A percentile compares a stretch with the other conserved stretches of the same genome.
Conservation (phyloP, 352 stramenopile species). For the Thalassiosira hispida region DNA sequence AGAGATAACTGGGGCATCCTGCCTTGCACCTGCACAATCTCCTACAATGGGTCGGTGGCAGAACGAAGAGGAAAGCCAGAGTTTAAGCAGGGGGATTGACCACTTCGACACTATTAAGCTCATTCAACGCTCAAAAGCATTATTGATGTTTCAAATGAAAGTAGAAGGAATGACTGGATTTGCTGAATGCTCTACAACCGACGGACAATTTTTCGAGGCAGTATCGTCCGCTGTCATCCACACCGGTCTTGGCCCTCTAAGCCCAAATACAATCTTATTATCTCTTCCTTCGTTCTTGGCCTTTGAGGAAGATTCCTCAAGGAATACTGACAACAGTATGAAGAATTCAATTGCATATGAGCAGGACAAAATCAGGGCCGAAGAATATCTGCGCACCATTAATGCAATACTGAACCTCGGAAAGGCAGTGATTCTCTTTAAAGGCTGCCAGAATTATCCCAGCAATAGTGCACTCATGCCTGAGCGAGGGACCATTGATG, state of each 20-base stretch:
- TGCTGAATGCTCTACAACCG: constrained; percentile 56
- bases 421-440: constrained; percentile 83
- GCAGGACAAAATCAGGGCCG: constrained; percentile 16
- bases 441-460: constrained; percentile 64
- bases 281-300: constrained; percentile 60
- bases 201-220: constrained; percentile 45
- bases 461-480: constrained; percentile 24
- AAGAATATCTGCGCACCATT: constrained; percentile 72
- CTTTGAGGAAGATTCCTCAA: constrained; percentile 1
- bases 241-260: constrained; percentile 53
- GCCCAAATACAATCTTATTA: constrained; percentile 74
- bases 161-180: constrained; percentile 76
- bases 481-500: constrained; percentile 74
- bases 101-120: constrained; percentile 40
- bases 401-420: constrained; percentile 75
- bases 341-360: constrained; percentile 10
- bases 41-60: constrained; percentile 30
- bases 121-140: constrained; percentile 34
- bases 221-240: constrained; percentile 60
- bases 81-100: constrained; percentile 46
- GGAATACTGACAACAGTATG: constrained; percentile 29
- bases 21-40: background rate
- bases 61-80: constrained; percentile 58
- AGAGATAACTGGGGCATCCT: constrained; percentile 10
- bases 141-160: constrained; percentile 75